phyloP scores from a whole-genome alignment of 2,329 filamentous ascomycete genomes.

The Cladosporium sp. region DNA sequence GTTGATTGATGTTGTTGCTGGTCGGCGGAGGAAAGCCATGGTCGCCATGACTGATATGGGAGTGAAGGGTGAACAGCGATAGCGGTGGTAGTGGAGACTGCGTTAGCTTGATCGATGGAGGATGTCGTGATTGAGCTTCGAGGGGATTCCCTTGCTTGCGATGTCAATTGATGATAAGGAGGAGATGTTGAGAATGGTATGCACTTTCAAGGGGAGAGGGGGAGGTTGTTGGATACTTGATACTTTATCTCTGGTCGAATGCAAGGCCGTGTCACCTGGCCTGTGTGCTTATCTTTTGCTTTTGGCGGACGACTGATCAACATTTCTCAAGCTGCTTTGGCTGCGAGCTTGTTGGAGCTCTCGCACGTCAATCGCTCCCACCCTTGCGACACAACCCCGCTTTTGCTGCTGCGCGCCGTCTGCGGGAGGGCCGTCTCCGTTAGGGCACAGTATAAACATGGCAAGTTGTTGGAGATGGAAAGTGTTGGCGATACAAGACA shows the following conservation, averaged over 20 bases:
- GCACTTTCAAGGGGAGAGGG: not conserved
- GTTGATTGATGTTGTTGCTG: constrained; percentile 13
- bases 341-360: constrained; percentile 2
- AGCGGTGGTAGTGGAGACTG: constrained; percentile 11
- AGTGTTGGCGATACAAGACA: not conserved
- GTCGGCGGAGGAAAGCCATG: constrained; percentile 23
- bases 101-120: constrained; percentile 6
- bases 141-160: constrained; percentile 2
- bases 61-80: not conserved
- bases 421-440: constrained; percentile 7
- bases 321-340: not conserved
- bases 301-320: not conserved
- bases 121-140: constrained; percentile 13
- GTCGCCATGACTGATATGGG: constrained; percentile 24
- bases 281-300: constrained; percentile 9
- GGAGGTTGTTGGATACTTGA: constrained; percentile 4
- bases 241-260: not conserved
- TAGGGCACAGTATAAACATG: not conserved
- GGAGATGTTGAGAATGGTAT: not conserved
- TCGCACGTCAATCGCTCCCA: constrained; percentile 6
- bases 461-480: not conserved
- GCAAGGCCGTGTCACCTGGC: constrained; percentile 5
- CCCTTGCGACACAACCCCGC: not conserved
- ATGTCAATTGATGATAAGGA: constrained; percentile 3
- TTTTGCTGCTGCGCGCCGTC: not conserved